These are phyloP conservation scores for Trametes pubescens DNA, from an alignment of 1,284 basidiomycete species.

Conservation along the genomic window DNA sequence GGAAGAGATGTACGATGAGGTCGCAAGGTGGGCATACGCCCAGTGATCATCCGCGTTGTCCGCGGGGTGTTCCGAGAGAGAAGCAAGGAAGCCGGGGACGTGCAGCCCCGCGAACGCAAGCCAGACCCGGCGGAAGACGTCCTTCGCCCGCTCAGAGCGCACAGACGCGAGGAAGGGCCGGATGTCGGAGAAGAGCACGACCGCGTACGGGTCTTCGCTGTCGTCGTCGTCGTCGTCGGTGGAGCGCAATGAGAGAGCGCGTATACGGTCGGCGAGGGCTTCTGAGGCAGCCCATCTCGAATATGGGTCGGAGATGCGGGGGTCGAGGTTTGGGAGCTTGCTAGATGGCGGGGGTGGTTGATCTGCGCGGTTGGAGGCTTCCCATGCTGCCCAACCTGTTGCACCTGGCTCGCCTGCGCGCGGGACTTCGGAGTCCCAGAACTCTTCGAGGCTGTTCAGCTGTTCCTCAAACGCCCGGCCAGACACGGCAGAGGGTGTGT, in stretches of 20 bases:
- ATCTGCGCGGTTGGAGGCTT: constrained; percentile 50
- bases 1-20: constrained; percentile 51
- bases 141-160: constrained; percentile 57
- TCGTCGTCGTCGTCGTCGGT: constrained; percentile 60
- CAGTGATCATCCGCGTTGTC: constrained; percentile 69
- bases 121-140: constrained; percentile 78
- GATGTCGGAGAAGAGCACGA: constrained; percentile 85
- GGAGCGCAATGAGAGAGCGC: constrained; percentile 64
- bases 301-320: constrained; percentile 63
- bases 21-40: constrained; percentile 56
- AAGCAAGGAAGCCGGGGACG: constrained; percentile 67
- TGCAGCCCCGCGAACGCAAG: constrained; percentile 81
- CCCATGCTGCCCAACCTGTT: constrained; percentile 71
- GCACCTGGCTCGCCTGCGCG: constrained; percentile 69
- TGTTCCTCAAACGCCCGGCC: constrained; percentile 53
- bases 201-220: constrained; percentile 80
- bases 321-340: constrained; percentile 28
- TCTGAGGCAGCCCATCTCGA: constrained; percentile 76
- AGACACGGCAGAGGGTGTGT: constrained; percentile 54
- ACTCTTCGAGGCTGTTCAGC: constrained; percentile 70
- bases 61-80: constrained; percentile 43
- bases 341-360: constrained; percentile 22
- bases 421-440: constrained; percentile 78
- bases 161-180: constrained; percentile 73
- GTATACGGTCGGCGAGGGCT: constrained; percentile 51